Evolutionary conservation across 1,284 basidiomycete genomes (phyloP), one percentile per base, ranked within the genome.

Genomic region (Porogramme epimiltina): DNA sequence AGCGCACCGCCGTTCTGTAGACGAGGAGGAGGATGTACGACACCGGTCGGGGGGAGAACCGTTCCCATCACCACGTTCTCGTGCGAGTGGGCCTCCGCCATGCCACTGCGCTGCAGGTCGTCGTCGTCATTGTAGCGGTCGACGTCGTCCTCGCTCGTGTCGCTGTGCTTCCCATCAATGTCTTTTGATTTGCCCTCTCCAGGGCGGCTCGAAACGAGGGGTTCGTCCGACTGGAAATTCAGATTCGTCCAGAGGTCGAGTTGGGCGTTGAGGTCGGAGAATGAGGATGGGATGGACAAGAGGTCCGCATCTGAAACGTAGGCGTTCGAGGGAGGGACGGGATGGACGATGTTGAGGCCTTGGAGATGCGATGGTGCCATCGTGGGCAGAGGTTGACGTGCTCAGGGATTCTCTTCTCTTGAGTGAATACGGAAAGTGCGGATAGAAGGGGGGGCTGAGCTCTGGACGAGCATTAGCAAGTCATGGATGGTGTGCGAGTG

Each of bases 211-310:
- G 53, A 54, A 50, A 66, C 72, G 47, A 73, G 61, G 20, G 84
- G 80, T 52, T 90, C 89, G 65, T 91, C 89, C 1, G 82, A 83
- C 52, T 90, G 83, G 70, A 93, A 93, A 15, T 83, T 73, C 56
- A 93, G 77, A 68, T 88, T 87, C 9, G 89, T 88, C 91, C 91
- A 93, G 45, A 91, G 75, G 68, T 90, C 89, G 52, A 93, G 84
- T 66, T 92, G 88, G 2, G 88, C 87, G 18, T 79, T 78, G 46
- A 91, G 77, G 67, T 91, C 90, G 11, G 84, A 84, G 65, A 84
- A 87, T 2, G 82, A 73, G 2, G 82, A 73, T 19, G 80, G 78
- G 1, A 81, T 73, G 0, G 81, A 71, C 51, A 89, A 77, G 37
- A 89, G 74, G 56, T 88, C 84, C 61, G 79, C 79, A 65, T 81